Base-by-base conservation (phyloP, 2,329 filamentous ascomycete genomes). In the Neofusicoccum kwambonambiense region DNA sequence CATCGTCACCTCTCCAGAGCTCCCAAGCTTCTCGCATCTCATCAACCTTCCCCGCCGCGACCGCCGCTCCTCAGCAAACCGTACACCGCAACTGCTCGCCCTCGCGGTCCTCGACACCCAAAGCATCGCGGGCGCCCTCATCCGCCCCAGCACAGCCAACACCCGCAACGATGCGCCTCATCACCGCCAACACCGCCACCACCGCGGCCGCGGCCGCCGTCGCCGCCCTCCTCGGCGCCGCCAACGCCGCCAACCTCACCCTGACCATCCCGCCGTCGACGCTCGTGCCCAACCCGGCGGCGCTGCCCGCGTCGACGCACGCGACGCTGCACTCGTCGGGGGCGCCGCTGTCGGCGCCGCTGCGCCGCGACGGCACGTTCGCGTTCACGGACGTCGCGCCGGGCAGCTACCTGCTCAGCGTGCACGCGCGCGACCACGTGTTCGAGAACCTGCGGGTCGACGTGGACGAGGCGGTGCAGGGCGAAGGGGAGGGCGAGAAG, bases 391-490 rank as follows among this genome's bases (percentile, higher is more conserved):
- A 93, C 70, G 83, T 97, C 61, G 84, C 85, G 4, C 76, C 83
- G 0, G 90, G 89, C 0, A 91, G 88, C 65, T 97, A 97, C 76
- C 85, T 98, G 5, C 87, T 90, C 54, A 92, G 95, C 70, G 84
- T 98, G 56, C 87, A 93, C 79, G 89, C 88, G 74, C 80, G 86
- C 34, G 90, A 91, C 64, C 87, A 90, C 76, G 84, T 84, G 62
- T 98, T 97, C 75, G 86, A 87, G 70, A 90, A 92, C 11, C 82
- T 96, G 76, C 85, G 94, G 50, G 85, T 98, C 35, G 95, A 98
- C 74, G 86, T 95, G 17, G 72, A 69, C 56, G 41, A 73, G 8
- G 70, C 71, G 51, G 73, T 72, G 60, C 70, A 72, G 61, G 73
- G 70, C 11, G 75, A 67, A 49, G 73, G 71, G 54, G 72, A 73